Evolutionary conservation across 2,329 filamentous ascomycete species (phyloP).

Genomic region (Epicoccum sorghinum): DNA sequence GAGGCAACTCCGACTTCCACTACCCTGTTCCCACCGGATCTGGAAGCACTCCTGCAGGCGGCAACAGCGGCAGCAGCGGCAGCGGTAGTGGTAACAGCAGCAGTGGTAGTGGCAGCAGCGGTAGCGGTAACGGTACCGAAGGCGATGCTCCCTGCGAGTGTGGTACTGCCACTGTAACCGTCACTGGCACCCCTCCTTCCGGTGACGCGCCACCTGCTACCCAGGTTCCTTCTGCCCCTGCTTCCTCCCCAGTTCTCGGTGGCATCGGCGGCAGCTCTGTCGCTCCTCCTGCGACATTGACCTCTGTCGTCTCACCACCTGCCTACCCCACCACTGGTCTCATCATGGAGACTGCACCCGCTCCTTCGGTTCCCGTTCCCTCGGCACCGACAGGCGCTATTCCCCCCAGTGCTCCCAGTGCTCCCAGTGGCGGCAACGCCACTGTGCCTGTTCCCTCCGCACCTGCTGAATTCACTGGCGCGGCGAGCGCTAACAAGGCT

Average conservation of each 20-base stretch:
- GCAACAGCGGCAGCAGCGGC: not conserved
- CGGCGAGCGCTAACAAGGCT: slow-evolving; percentile 32
- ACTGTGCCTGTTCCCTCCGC: slow-evolving; percentile 23
- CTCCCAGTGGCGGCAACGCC: slow-evolving; percentile 21
- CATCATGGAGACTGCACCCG: slow-evolving; percentile 35
- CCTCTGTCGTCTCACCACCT: slow-evolving; percentile 14
- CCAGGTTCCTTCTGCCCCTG: slow-evolving; percentile 18
- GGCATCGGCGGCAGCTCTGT: slow-evolving; percentile 11
- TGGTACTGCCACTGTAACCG: slow-evolving; percentile 35
- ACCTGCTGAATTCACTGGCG: slow-evolving; percentile 36
- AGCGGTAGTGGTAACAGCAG: not conserved
- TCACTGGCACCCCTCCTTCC: slow-evolving; percentile 37
- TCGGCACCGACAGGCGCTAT: slow-evolving; percentile 30
- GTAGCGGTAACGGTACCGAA: slow-evolving; percentile 1
- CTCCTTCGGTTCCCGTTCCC: slow-evolving; percentile 29
- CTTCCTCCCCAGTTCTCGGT: slow-evolving; percentile 11
- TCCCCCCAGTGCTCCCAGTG: slow-evolving; percentile 1
- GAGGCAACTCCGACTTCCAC: slow-evolving; percentile 20
- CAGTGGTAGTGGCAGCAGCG: slow-evolving; percentile 1
- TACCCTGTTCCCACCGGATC: slow-evolving; percentile 18
- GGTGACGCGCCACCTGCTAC: slow-evolving; percentile 23
- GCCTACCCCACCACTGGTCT: slow-evolving; percentile 35
- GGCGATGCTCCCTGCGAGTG: slow-evolving; percentile 32
- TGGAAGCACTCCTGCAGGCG: slow-evolving; percentile 1
- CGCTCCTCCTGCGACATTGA: slow-evolving; percentile 8